phyloP scores from a whole-genome alignment of 495 filamentous ascomycete species.

The Xylaria intraflava region DNA sequence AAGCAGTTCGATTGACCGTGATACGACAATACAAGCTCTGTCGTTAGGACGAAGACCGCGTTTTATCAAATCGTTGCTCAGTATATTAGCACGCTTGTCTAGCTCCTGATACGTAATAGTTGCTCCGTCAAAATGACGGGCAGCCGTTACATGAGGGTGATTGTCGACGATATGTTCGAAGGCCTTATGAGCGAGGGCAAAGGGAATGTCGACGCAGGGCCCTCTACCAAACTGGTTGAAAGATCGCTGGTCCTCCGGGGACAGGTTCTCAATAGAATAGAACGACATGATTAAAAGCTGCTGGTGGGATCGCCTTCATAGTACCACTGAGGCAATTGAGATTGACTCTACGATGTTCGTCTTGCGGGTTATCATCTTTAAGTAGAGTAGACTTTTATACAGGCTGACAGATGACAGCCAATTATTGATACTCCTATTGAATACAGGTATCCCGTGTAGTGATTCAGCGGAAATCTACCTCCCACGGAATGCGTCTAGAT shows the following conservation, averaged over 20 bases:
- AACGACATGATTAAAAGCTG: conserved; percentile 6
- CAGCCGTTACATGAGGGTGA: conserved; percentile 23
- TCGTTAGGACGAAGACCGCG: conserved; percentile 22
- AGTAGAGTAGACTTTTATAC: conserved; percentile 1
- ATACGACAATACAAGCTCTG: conserved; percentile 25
- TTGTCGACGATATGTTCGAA: conserved; percentile 23
- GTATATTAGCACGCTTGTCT: conserved; percentile 24
- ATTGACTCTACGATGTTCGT: background rate
- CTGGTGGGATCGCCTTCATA: background rate
- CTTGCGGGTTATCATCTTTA: background rate
- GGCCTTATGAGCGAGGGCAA: conserved; percentile 24
- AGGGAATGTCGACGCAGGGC: conserved; percentile 14
- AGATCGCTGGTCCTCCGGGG: conserved; percentile 14
- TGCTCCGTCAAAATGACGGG: conserved; percentile 23
- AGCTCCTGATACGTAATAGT: conserved; percentile 31
- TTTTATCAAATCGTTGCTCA: conserved; percentile 22
- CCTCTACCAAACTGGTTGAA: conserved; percentile 27
- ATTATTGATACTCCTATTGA: background rate
- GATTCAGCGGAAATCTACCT: background rate
- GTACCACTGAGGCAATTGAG: background rate
- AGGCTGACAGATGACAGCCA: background rate
- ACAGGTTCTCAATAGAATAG: conserved; percentile 17
- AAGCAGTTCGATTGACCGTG: conserved; percentile 32
- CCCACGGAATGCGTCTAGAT: background rate
- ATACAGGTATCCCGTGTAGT: background rate